Percentiles rank a stretch among this genome's conserved stretches.
These are phyloP conservation scores for Ophiostoma tasmaniense DNA, from an alignment of 2,329 filamentous ascomycete species.

Conservation along the genomic window DNA sequence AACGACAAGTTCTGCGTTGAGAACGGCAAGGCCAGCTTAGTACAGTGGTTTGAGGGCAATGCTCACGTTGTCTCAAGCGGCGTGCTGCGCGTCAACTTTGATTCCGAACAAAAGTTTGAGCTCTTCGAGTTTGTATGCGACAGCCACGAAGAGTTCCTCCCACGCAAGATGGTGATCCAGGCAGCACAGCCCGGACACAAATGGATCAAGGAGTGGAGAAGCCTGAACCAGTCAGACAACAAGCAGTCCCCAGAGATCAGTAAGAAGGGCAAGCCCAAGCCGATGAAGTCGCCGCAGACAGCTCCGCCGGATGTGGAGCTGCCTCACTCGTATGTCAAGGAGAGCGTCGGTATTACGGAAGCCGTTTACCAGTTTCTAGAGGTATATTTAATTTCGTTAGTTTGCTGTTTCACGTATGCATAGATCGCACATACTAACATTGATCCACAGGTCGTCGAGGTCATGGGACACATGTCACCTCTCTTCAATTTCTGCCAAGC, in stretches of 20 bases:
- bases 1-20: conserved; percentile 66
- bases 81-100: conserved; percentile 68
- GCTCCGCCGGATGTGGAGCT: conserved; percentile 53
- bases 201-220: conserved; percentile 59
- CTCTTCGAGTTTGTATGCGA: conserved; percentile 72
- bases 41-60: conserved; percentile 81
- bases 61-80: conserved; percentile 78
- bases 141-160: conserved; percentile 74
- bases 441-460: conserved; percentile 43
- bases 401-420: conserved; percentile 24
- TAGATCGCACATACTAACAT: conserved; percentile 22
- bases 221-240: conserved; percentile 46
- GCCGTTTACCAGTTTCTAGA: conserved; percentile 57
- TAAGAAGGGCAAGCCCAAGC: conserved; percentile 54
- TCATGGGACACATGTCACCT: conserved; percentile 58
- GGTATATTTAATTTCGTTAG: conserved; percentile 32
- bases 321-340: conserved; percentile 49
- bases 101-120: conserved; percentile 70
- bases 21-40: conserved; percentile 67
- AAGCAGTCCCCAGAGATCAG: conserved; percentile 58
- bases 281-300: conserved; percentile 50
- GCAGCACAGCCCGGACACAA: conserved; percentile 53
- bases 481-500: conserved; percentile 50
- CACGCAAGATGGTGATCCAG: conserved; percentile 55
- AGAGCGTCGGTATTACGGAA: conserved; percentile 50